phyloP scores from a whole-genome alignment of 768 basidiomycete species.

The Leccinum disarticulatum region DNA sequence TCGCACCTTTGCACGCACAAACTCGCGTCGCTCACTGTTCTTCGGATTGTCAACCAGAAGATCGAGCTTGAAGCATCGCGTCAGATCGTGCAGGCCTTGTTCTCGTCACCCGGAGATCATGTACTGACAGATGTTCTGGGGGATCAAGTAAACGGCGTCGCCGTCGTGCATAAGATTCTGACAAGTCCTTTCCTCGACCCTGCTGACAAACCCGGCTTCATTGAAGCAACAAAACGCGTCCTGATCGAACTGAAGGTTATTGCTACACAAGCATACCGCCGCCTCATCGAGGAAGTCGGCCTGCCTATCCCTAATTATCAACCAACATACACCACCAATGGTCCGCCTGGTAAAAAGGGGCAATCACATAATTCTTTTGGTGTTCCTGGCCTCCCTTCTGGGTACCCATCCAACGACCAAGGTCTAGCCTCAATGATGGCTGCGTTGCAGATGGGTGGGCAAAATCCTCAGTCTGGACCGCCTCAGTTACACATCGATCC shows the following conservation, averaged over 20 bases:
- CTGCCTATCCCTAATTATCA: slow-evolving; percentile 87
- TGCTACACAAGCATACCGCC: slow-evolving; percentile 91
- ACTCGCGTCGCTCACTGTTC: slow-evolving; percentile 89
- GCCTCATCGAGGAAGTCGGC: slow-evolving; percentile 93
- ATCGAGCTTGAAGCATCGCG: slow-evolving; percentile 86
- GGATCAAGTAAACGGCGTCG: slow-evolving; percentile 95
- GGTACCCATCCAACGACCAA: slow-evolving; percentile 81
- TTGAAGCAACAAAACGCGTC: slow-evolving; percentile 88
- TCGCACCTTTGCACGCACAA: slow-evolving; percentile 98
- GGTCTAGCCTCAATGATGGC: slow-evolving; percentile 92
- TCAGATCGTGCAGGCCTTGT: slow-evolving; percentile 86
- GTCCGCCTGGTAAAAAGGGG: slow-evolving; percentile 59
- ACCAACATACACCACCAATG: slow-evolving; percentile 67
- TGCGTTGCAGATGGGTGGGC: slow-evolving; percentile 85
- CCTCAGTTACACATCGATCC: slow-evolving; percentile 74
- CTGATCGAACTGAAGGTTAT: slow-evolving; percentile 90
- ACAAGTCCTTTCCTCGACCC: slow-evolving; percentile 84
- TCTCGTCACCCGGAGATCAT: slow-evolving; percentile 86
- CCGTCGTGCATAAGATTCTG: slow-evolving; percentile 89
- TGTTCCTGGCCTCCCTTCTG: slow-evolving; percentile 74
- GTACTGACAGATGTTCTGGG: slow-evolving; percentile 91
- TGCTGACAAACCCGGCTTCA: slow-evolving; percentile 60
- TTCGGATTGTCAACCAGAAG: slow-evolving; percentile 96
- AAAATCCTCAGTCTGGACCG: slow-evolving; percentile 79
- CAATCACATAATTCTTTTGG: slow-evolving; percentile 55